Base-by-base conservation (phyloP, 2,329 filamentous ascomycete species). In the Fusarium brachygibbosum region DNA sequence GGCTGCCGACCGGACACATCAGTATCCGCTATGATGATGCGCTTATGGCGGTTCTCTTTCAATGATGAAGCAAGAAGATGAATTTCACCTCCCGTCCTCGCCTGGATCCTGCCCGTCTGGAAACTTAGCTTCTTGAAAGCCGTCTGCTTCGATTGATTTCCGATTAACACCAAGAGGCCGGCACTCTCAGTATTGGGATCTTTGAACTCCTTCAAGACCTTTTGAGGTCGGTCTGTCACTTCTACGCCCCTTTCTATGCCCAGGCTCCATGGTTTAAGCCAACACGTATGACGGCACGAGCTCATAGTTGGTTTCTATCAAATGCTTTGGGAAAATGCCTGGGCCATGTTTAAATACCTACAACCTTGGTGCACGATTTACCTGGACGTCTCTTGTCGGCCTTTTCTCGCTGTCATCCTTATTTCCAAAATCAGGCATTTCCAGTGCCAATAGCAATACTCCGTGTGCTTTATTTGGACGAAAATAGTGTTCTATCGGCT, bases 221-320 rank as follows among this genome's bases (percentile, higher is more conserved):
- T 56, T 37, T 53, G 56, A 23, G 62, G 62, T 54, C 62, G 57
- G 37, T 65, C 62, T 32, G 62, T 61, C 17, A 58, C 52, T 37
- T 61, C 62, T 31, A 65, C 2, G 16, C 62, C 62, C 11, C 19
- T 14, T 42, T 65, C 62, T 17, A 32, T 17, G 25, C 42, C 51
- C 35, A 21, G 29, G n/a, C 38, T 53, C 57, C 57, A 65, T n/a
- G 44, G 46, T 31, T 55, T 56, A 34, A 65, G 56, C 62, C 62
- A 65, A 34, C 57, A 49, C 23, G 62, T 65, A 44, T 65, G 62
- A 9, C 48, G 54, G 37, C 62, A 65, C n/a, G 23, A 28, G 40
- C 34, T 49, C 62, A 65, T 65, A 16, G 38, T 57, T 38, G 23
- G 34, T 52, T 21, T 29, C 29, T 19, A 31, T 46, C 32, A 23